Conservation (phyloP, 192 early-diverging fungal genomes). For the Coemansia sp. region DNA sequence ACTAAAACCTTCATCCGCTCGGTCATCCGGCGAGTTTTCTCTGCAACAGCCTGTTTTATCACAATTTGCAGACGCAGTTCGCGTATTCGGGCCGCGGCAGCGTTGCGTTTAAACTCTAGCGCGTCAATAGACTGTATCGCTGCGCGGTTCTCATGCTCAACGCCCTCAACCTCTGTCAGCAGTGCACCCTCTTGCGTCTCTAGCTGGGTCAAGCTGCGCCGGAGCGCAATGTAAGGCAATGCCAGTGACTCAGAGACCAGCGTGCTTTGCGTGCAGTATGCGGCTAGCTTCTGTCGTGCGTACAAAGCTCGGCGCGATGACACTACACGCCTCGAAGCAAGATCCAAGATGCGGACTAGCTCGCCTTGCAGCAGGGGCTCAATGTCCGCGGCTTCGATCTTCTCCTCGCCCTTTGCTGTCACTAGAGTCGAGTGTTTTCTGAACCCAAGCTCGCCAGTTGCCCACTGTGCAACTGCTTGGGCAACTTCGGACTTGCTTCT, state of each 20-base stretch:
- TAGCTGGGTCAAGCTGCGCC: conserved; percentile 3
- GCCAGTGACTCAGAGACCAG: neutral
- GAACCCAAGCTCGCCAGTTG: conserved; percentile 44
- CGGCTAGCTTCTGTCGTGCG: conserved; percentile 13
- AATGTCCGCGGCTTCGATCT: conserved; percentile 19
- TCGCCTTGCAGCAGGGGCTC: conserved; percentile 44
- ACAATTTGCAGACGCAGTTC: conserved; percentile 34
- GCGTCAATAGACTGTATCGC: conserved; percentile 24
- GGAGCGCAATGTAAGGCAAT: conserved; percentile 10
- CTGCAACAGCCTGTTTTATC: conserved; percentile 34
- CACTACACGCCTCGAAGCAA: conserved; percentile 25
- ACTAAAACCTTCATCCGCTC: conserved; percentile 22
- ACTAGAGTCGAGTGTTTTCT: conserved; percentile 37
- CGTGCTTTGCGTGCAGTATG: conserved; percentile 15
- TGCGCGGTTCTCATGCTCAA: conserved; percentile 18
- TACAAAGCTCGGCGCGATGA: conserved; percentile 25
- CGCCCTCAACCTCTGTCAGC: conserved; percentile 5
- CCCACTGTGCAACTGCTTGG: conserved; percentile 33
- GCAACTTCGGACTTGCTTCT: conserved; percentile 25
- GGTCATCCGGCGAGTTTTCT: conserved; percentile 19
- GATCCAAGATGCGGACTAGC: conserved; percentile 26
- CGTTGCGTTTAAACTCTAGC: conserved; percentile 13
- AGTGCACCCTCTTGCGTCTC: conserved; percentile 4
- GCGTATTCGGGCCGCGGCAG: conserved; percentile 16
- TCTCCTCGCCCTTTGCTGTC: conserved; percentile 41